Percentiles rank a stretch among this genome's conserved stretches.
phyloP scores from a whole-genome alignment of 345 rosid genomes.

The Sonneratia caseolaris region DNA sequence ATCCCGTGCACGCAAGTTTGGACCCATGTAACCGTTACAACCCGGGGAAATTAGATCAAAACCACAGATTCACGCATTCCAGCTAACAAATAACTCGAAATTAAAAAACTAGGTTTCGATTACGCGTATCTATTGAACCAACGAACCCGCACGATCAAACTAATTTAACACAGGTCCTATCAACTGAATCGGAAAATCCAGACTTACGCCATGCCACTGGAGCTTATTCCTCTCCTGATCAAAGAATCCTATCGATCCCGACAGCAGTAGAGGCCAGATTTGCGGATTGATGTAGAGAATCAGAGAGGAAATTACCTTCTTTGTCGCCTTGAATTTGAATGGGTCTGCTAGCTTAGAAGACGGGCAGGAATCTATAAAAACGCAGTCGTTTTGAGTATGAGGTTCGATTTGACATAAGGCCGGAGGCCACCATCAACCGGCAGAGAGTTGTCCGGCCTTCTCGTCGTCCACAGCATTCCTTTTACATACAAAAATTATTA shows the following conservation, averaged over 20 bases:
- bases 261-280: background rate
- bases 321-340: background rate
- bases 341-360: background rate
- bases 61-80: background rate
- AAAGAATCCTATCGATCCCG: background rate
- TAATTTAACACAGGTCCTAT: background rate
- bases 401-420: background rate
- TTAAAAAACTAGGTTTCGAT: background rate
- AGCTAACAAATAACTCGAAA: background rate
- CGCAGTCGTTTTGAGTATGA: slow-evolving; percentile 2
- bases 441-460: slow-evolving; percentile 12
- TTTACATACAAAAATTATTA: background rate
- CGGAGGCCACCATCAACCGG: slow-evolving; percentile 6
- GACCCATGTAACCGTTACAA: background rate
- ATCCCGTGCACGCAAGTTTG: too few relatives aligned
- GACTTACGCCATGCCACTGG: background rate
- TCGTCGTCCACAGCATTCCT: slow-evolving; percentile 7
- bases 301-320: background rate
- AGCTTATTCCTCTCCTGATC: background rate
- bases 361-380: background rate
- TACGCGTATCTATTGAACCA: background rate
- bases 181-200: background rate
- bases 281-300: background rate
- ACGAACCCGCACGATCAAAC: background rate
- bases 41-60: background rate